Percentiles rank a stretch among this genome's conserved stretches.
phyloP scores from a whole-genome alignment of 495 filamentous ascomycete genomes.

The Aspergillus cristatus region DNA sequence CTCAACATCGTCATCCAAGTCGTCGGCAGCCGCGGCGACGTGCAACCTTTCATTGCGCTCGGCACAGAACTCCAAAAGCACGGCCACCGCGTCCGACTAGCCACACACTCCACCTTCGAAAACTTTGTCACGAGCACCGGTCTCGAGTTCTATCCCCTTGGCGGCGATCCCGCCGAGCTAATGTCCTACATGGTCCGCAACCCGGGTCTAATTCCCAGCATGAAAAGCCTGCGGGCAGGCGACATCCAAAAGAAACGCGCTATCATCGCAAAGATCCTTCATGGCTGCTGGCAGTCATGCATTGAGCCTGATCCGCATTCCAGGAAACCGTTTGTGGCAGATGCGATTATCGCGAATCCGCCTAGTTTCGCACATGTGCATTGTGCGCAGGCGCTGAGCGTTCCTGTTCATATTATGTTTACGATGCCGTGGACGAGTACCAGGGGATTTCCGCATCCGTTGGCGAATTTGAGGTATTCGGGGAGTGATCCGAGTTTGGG shows the following conservation, averaged over 20 bases:
- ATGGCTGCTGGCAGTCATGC: constrained; percentile 57
- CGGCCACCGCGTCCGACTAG: constrained; percentile 49
- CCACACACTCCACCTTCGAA: constrained; percentile 53
- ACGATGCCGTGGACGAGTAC: constrained; percentile 55
- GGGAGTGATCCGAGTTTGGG: constrained; percentile 34
- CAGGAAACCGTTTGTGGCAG: constrained; percentile 51
- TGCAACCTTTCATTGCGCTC: constrained; percentile 45
- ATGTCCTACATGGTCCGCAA: constrained; percentile 56
- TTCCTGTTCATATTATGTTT: constrained; percentile 59
- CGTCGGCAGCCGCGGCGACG: constrained; percentile 45
- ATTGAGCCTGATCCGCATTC: constrained; percentile 44
- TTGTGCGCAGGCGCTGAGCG: constrained; percentile 49
- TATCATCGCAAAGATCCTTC: constrained; percentile 49
- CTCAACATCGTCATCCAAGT: constrained; percentile 46
- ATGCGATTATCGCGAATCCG: constrained; percentile 61
- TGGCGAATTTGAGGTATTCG: constrained; percentile 44
- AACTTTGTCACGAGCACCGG: constrained; percentile 46
- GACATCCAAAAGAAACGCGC: constrained; percentile 35
- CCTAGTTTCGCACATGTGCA: constrained; percentile 59
- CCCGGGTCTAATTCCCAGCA: constrained; percentile 40
- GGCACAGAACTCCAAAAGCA: constrained; percentile 38
- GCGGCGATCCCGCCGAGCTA: constrained; percentile 52
- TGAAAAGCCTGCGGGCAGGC: constrained; percentile 35
- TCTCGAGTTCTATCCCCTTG: constrained; percentile 56
- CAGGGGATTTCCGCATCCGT: constrained; percentile 46